Percentiles rank a stretch among this genome's conserved stretches.
Evolutionary conservation across 352 stramenopile genomes (phyloP).

Genomic region (Blastocystis sp.): DNA sequence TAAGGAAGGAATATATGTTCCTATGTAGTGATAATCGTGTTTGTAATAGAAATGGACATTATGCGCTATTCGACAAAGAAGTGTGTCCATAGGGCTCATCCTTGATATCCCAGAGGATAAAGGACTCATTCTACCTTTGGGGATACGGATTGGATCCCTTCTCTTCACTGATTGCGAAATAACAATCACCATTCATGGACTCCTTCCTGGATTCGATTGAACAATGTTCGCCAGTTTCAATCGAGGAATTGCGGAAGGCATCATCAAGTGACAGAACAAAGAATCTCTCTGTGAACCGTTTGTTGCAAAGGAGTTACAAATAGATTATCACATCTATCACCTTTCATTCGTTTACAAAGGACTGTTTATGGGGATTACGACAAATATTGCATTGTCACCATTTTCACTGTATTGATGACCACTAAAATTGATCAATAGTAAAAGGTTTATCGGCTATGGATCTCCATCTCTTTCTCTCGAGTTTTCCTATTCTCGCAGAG

Average conservation of each 20-base stretch:
- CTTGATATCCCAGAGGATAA: no score
- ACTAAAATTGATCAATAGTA: not conserved
- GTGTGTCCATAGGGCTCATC: not conserved
- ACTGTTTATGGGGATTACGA: not conserved
- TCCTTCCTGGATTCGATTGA: not conserved
- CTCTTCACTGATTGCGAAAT: no score
- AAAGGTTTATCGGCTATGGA: not conserved
- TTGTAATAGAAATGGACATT: not conserved
- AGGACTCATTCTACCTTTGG: no score
- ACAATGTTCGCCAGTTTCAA: not conserved
- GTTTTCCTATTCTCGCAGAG: not conserved
- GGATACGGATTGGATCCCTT: no score
- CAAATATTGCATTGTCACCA: not conserved
- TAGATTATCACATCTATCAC: not conserved
- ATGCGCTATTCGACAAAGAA: not conserved
- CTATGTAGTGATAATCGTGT: not conserved
- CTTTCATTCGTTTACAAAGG: not conserved
- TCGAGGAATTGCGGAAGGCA: not conserved
- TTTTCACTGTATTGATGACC: not conserved
- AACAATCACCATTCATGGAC: not conserved
- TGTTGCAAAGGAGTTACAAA: not conserved
- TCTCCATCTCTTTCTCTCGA: not conserved
- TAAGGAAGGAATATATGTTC: constrained; percentile 60
- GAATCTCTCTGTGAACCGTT: not conserved
- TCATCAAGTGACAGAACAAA: not conserved